Evolutionary conservation across 331 rosid genomes (phyloP).

Genomic region (Telfairia occidentalis): DNA sequence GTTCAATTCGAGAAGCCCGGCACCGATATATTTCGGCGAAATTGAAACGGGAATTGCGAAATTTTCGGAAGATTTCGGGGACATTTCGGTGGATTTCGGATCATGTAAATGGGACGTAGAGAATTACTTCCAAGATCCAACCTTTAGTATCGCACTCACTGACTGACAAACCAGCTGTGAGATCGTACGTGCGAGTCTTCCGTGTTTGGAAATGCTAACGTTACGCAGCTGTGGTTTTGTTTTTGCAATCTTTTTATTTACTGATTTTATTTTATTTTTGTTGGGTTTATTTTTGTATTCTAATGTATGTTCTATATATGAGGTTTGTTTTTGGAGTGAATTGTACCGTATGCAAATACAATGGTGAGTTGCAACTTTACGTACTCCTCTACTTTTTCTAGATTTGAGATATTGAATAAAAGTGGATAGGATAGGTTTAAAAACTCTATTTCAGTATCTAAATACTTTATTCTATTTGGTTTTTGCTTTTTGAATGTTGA

Average conservation of each 20-base stretch:
- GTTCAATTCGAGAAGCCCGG: conserved; percentile 10
- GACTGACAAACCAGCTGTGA: conserved; percentile 10
- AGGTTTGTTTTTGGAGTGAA: not conserved
- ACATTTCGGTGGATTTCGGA: conserved; percentile 33
- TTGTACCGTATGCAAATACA: conserved; percentile 1
- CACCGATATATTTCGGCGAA: conserved; percentile 20
- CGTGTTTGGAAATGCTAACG: not conserved
- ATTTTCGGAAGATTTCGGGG: conserved; percentile 13
- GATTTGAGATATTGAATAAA: conserved; percentile 2
- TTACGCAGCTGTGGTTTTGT: not conserved
- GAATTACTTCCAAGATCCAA: conserved; percentile 31
- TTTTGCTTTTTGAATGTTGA: not conserved
- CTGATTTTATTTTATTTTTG: not conserved
- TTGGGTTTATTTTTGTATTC: not conserved
- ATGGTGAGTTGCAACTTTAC: not conserved
- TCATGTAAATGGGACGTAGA: conserved; percentile 72
- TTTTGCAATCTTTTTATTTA: not conserved
- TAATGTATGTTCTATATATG: not conserved
- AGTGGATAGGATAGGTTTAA: not conserved
- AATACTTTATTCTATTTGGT: not conserved
- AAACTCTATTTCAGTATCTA: not conserved
- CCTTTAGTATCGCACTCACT: not conserved
- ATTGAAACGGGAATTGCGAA: conserved; percentile 6
- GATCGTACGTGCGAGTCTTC: not conserved
- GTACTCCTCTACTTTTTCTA: not conserved